A percentile compares a stretch with the other conserved stretches of the same genome.
These are phyloP conservation scores for Saccharomycopsis babjevae DNA, from an alignment of 805 yeast genomes.

Conservation along the genomic window DNA sequence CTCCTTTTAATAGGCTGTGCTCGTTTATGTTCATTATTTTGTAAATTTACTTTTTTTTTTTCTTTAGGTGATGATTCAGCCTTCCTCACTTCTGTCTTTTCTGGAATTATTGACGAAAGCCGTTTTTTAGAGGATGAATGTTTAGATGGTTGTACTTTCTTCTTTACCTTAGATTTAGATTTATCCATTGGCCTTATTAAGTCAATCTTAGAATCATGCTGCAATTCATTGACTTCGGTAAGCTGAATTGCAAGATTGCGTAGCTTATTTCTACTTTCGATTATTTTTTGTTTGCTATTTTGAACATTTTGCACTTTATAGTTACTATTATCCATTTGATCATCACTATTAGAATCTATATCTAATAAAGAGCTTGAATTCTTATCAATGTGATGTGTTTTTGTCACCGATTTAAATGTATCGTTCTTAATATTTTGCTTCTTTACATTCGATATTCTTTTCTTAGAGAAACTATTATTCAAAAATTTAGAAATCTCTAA, in stretches of 20 bases:
- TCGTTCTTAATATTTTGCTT: not conserved
- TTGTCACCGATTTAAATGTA: not conserved
- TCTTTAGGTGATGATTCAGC: not conserved
- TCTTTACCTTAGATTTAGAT: not conserved
- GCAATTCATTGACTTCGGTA: not conserved
- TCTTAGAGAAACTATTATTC: not conserved
- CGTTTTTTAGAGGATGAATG: not conserved
- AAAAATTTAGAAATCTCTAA: not conserved
- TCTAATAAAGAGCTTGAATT: conserved; percentile 10
- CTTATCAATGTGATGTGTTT: not conserved
- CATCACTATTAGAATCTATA: conserved; percentile 11
- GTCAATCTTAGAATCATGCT: not conserved
- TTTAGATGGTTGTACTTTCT: not conserved
- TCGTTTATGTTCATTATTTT: not conserved
- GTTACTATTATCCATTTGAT: conserved; percentile 4
- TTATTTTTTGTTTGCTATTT: not conserved
- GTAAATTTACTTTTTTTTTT: not conserved
- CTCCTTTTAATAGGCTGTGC: not conserved
- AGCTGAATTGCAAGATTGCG: not conserved
- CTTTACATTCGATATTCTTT: not conserved
- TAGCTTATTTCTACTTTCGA: not conserved
- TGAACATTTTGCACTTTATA: not conserved
- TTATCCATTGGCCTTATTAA: not conserved
- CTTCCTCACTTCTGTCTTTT: not conserved
- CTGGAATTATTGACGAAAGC: not conserved